Evolutionary conservation across 192 early-diverging fungal genomes (phyloP), one percentile per base, ranked within the genome.

Genomic region (Rhizophagus prolifer): DNA sequence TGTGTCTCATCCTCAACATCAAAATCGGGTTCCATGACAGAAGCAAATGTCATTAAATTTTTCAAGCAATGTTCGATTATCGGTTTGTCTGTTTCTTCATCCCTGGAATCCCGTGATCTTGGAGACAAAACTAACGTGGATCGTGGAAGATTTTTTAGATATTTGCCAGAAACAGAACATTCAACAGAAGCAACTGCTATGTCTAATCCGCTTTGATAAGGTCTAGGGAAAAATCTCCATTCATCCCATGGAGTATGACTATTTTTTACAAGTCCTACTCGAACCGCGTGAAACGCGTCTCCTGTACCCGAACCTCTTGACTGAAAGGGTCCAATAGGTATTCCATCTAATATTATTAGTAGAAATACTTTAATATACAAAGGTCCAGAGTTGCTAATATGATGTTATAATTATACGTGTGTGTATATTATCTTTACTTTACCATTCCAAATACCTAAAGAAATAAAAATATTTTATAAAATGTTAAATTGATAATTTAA

Each of bases 191-290:
- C 80, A 21, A 80, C 79, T 21, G 66, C 78, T 31, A 75, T 79
- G 10, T 78, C 76, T 9, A 74, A 28, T 10, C 82, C 80, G 4
- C 68, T 77, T n/a, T 71, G 78, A 46, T 81, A 80, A 0, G 67
- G 77, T 4, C 70, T 80, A 3, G 82, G 62, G 1, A 58, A 72
- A 46, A 81, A 75, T 44, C 34, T 64, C 4, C 78, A 79, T 23
- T 80, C 79, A 58, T 70, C 65, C 44, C 79, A 64, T 2, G 54
- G 74, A 47, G 78, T 80, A 26, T 70, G 41, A 1, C 80, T 77
- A 73, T 83, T 83, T 76, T 81, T 83, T 69, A 80, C 80, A 67
- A 78, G 78, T 12, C 82, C 82, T 8, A 83, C 81, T 13, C 82
- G 58, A 58, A 83, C 79, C 44, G 68, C 74, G 47, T 74, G 71